These are phyloP conservation scores for Globisporangium apiculatum DNA, from an alignment of 352 stramenopile species.

Conservation along the genomic window DNA sequence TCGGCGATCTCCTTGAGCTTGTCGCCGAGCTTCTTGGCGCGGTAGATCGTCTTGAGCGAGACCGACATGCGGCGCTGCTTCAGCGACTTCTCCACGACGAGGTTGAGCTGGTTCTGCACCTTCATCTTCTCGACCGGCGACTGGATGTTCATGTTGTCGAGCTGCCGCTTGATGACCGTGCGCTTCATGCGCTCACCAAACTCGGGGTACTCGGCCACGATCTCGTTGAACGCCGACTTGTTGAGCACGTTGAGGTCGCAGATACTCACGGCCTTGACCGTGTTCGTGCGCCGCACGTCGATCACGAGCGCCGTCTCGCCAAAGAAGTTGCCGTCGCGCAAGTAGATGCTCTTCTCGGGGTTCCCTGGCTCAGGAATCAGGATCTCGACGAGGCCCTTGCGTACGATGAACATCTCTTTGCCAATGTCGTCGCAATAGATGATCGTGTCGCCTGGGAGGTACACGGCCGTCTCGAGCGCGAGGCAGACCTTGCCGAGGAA, in stretches of 20 bases:
- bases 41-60: slow-evolving; percentile 68
- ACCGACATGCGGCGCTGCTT: slow-evolving; percentile 66
- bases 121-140: slow-evolving; percentile 66
- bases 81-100: slow-evolving; percentile 75
- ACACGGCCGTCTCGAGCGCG: slow-evolving; percentile 68
- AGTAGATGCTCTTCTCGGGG: slow-evolving; percentile 55
- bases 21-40: slow-evolving; percentile 70
- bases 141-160: slow-evolving; percentile 84
- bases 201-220: slow-evolving; percentile 70
- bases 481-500: slow-evolving; percentile 80
- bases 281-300: slow-evolving; percentile 72
- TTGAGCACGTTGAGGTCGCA: slow-evolving; percentile 76
- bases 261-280: slow-evolving; percentile 69
- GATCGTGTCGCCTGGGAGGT: slow-evolving; percentile 68
- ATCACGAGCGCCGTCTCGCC: slow-evolving; percentile 74
- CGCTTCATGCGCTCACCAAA: slow-evolving; percentile 78
- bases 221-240: slow-evolving; percentile 75
- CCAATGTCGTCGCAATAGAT: slow-evolving; percentile 80
- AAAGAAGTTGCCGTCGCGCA: slow-evolving; percentile 74
- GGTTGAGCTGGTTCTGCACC: slow-evolving; percentile 66
- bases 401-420: slow-evolving; percentile 85
- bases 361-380: slow-evolving; percentile 42
- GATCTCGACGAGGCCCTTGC: slow-evolving; percentile 79
- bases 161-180: slow-evolving; percentile 72
- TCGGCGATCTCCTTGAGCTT: slow-evolving; percentile 82